phyloP scores from a whole-genome alignment of 2,329 filamentous ascomycete species.

The Penicillium paneum region DNA sequence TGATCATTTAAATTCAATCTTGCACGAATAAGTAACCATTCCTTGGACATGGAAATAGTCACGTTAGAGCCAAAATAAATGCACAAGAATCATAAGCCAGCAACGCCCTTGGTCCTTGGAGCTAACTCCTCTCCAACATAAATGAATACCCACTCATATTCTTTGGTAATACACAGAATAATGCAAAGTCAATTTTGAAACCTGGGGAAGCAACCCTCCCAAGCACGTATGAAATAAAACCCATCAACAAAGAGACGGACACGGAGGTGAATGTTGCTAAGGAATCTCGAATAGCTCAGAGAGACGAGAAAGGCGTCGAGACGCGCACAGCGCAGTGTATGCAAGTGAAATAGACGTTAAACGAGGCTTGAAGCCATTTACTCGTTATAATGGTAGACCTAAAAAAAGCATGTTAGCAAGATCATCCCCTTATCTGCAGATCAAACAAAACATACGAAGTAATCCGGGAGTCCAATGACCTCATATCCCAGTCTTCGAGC shows the following conservation, averaged over 20 bases:
- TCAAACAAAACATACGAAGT: constrained; percentile 65
- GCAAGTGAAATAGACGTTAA: background rate
- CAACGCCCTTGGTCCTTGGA: constrained; percentile 1
- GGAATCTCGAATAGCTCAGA: background rate
- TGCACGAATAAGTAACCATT: background rate
- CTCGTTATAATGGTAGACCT: constrained; percentile 92
- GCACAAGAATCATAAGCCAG: constrained; percentile 4
- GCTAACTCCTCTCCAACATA: background rate
- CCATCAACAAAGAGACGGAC: background rate
- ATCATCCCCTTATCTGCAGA: background rate
- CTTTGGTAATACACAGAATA: constrained; percentile 3
- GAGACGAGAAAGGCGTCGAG: background rate
- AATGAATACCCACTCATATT: constrained; percentile 5
- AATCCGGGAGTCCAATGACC: constrained; percentile 87
- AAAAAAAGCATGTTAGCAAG: constrained; percentile 9
- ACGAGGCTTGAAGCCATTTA: constrained; percentile 41
- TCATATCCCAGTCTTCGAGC: constrained; percentile 82
- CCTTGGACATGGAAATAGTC: background rate
- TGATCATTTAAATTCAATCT: background rate
- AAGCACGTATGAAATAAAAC: constrained; percentile 1
- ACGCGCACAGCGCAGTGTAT: constrained; percentile 4
- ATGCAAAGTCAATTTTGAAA: constrained; percentile 2
- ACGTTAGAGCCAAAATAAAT: constrained; percentile 4
- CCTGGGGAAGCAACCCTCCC: background rate
- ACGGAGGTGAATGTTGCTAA: background rate